phyloP scores from a whole-genome alignment of 768 basidiomycete genomes.

The Lactarius deliciosus region DNA sequence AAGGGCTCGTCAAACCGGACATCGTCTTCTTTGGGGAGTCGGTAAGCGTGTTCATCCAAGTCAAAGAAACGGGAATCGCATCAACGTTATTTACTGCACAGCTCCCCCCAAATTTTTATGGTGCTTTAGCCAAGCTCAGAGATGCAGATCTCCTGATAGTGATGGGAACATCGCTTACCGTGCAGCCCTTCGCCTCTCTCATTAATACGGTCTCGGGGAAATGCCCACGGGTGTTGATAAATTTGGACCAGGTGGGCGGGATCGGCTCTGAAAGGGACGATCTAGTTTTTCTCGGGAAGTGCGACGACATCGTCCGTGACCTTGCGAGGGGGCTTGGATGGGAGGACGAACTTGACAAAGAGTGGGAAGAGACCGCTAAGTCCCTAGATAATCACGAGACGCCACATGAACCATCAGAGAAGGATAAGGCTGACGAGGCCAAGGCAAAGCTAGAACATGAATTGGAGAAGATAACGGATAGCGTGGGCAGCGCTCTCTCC shows the following conservation, averaged over 20 bases:
- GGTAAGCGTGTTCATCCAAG: slow-evolving; percentile 41
- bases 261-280: slow-evolving; percentile 24
- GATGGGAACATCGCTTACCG: slow-evolving; percentile 30
- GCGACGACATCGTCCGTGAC: slow-evolving; percentile 28
- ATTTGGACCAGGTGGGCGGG: slow-evolving; percentile 26
- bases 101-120: slow-evolving; percentile 74
- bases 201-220: slow-evolving; percentile 7
- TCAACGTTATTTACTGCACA: slow-evolving; percentile 33
- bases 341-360: slow-evolving; percentile 26
- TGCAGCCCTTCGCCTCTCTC: slow-evolving; percentile 29
- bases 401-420: not conserved
- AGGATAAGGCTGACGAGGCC: not conserved
- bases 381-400: slow-evolving; percentile 15
- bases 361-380: slow-evolving; percentile 18
- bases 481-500: slow-evolving; percentile 10
- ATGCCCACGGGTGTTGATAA: slow-evolving; percentile 30
- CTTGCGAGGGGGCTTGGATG: slow-evolving; percentile 29
- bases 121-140: slow-evolving; percentile 49
- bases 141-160: slow-evolving; percentile 62
- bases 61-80: not conserved
- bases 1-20: slow-evolving; percentile 85
- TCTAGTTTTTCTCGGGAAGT: slow-evolving; percentile 28
- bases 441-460: slow-evolving; percentile 13
- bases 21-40: slow-evolving; percentile 92
- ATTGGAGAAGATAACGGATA: slow-evolving; percentile 17